phyloP scores from a whole-genome alignment of 805 yeast genomes.

The Lipomyces sp. region DNA sequence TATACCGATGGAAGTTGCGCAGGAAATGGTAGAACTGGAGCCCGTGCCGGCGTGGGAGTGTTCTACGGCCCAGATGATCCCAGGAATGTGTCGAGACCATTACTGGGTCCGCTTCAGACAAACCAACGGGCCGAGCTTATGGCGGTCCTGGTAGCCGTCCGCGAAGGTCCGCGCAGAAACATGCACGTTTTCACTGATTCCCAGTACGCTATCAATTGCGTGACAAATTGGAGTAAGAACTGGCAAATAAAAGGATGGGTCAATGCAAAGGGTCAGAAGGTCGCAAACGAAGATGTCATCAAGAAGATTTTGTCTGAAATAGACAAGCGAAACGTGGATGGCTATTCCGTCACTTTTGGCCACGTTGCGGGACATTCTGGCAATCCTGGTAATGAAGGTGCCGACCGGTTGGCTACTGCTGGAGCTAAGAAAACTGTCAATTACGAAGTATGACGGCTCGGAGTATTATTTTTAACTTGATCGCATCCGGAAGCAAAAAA shows the following conservation, averaged over 20 bases:
- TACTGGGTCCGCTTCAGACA: constrained; percentile 53
- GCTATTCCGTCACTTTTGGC: constrained; percentile 46
- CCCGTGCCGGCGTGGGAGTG: constrained; percentile 70
- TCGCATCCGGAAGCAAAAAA: too few relatives aligned
- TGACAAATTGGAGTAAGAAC: constrained; percentile 53
- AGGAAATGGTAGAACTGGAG: constrained; percentile 50
- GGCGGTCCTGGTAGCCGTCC: constrained; percentile 61
- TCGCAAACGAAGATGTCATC: constrained; percentile 55
- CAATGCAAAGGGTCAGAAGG: constrained; percentile 44
- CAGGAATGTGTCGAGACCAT: constrained; percentile 51
- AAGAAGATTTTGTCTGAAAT: constrained; percentile 39
- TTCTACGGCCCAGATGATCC: constrained; percentile 55
- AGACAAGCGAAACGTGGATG: constrained; percentile 40
- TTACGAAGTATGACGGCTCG: too few relatives aligned
- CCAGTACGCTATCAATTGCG: constrained; percentile 51
- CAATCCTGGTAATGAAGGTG: constrained; percentile 65
- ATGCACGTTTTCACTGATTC: constrained; percentile 65
- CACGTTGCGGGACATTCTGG: constrained; percentile 77
- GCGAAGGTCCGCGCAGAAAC: constrained; percentile 41
- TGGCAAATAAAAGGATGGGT: constrained; percentile 61
- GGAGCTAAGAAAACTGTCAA: too few relatives aligned
- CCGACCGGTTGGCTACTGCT: constrained; percentile 76
- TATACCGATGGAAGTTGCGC: constrained; percentile 80
- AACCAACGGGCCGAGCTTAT: constrained; percentile 77
- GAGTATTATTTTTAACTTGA: too few relatives aligned